These are phyloP conservation scores for Acer campestre DNA, from an alignment of 345 rosid genomes.

Conservation along the genomic window DNA sequence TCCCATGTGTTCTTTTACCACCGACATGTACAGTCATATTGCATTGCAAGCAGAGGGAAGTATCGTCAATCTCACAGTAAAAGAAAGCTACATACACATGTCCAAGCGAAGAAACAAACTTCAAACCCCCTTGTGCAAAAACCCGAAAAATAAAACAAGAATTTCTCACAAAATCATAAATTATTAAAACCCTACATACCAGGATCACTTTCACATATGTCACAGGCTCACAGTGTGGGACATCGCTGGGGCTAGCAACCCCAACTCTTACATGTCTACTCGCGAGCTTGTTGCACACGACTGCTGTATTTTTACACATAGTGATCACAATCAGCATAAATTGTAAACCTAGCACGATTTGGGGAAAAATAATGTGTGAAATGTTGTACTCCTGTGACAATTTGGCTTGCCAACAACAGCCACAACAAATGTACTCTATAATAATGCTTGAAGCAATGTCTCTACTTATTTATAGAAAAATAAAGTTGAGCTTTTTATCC, in stretches of 20 bases:
- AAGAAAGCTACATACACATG: constrained; percentile 64
- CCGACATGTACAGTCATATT: constrained; percentile 91
- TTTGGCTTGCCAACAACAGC: not conserved
- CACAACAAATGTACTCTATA: not conserved
- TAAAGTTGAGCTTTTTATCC: not conserved
- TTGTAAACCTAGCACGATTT: not conserved
- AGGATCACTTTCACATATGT: constrained; percentile 84
- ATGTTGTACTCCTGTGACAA: too few species aligned
- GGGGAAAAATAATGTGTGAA: not conserved
- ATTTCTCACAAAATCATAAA: not conserved
- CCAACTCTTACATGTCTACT: constrained; percentile 81
- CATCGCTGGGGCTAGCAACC: constrained; percentile 72
- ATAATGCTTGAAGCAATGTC: not conserved
- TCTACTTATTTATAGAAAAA: not conserved
- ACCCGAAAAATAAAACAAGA: not conserved
- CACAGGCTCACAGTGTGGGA: constrained; percentile 78
- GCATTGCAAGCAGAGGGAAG: constrained; percentile 86
- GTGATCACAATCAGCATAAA: not conserved
- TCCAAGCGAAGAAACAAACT: constrained; percentile 23
- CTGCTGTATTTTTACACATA: not conserved
- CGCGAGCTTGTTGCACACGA: constrained; percentile 69
- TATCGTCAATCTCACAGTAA: constrained; percentile 86
- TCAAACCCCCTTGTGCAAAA: constrained; percentile 19
- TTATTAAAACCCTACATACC: constrained; percentile 42
- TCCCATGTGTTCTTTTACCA: constrained; percentile 78